phyloP scores from a whole-genome alignment of 768 basidiomycete genomes.

The Leccinum variicolor region DNA sequence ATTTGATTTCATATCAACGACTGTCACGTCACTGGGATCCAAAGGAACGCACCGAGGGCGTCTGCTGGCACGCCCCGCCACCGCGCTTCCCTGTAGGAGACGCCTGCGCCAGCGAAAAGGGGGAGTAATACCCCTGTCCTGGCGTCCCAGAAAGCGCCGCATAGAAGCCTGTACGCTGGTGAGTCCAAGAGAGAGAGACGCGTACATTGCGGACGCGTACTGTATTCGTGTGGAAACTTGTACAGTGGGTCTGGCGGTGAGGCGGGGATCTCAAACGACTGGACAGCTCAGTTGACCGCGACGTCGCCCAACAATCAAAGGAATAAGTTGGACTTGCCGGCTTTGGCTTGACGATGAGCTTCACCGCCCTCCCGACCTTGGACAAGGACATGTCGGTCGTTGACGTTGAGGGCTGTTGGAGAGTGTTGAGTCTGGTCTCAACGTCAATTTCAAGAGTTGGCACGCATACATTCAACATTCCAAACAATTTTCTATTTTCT shows the following conservation, averaged over 20 bases:
- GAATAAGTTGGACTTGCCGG: slow-evolving; percentile 18
- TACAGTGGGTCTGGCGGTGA: slow-evolving; percentile 25
- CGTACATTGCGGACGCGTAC: not conserved
- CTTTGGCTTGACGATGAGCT: slow-evolving; percentile 29
- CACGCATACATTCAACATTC: slow-evolving; percentile 6
- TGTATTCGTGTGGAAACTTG: slow-evolving; percentile 25
- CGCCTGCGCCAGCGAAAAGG: slow-evolving; percentile 3
- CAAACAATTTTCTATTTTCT: slow-evolving; percentile 9
- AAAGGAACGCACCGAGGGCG: not conserved
- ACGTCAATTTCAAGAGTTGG: not conserved
- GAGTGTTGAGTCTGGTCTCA: not conserved
- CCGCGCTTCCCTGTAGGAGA: not conserved
- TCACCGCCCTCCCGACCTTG: slow-evolving; percentile 13
- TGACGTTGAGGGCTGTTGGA: too few species aligned
- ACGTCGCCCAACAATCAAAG: too few species aligned
- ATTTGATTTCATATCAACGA: not conserved
- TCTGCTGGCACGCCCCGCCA: not conserved
- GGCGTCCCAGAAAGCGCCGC: slow-evolving; percentile 20
- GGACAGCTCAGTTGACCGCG: not conserved
- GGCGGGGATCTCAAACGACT: slow-evolving; percentile 28
- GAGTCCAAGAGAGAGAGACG: not conserved
- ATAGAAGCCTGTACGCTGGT: slow-evolving; percentile 17
- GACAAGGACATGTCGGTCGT: slow-evolving; percentile 6
- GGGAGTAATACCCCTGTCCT: slow-evolving; percentile 5
- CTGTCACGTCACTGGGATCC: not conserved